Evolutionary conservation across 306 rosid genomes (phyloP), one percentile per base, ranked within the genome.

Genomic region (Gynostemma pentaphyllum): DNA sequence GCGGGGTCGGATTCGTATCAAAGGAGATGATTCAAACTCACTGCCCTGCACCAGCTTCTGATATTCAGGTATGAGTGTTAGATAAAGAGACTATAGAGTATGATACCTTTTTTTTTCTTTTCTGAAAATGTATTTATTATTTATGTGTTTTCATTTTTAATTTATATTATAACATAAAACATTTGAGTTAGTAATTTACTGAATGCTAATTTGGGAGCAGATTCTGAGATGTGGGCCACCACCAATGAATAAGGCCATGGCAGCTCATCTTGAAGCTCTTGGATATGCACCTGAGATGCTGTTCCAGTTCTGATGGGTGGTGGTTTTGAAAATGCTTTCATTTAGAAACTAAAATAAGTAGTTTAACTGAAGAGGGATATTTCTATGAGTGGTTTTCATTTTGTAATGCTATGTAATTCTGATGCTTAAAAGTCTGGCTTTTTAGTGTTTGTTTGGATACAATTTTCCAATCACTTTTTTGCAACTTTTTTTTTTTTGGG

Each of bases 1-100:
- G 99, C 0, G 99, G 97, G n/a, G 81, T 84, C 23, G 99, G 97
- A 50, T 94, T 88, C 62, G 89, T 94, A 36, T 62, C 94, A 2
- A 86, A 84, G 82, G 99, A 94, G 62, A 94, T 88, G 87, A 88
- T 94, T 80, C 83, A 94, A 76, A 30, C 81, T 22, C 90, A 94
- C 68, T 84, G 81, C 47, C 99, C 97, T 28, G 80, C 95, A 27
- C 94, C 97, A 1, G 82, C 91, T 16, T 49, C 76, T 57, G 91
- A 84, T 75, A 45, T 94, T 46, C 82, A 74, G 97, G 99, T 86
- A 76, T 34, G 14, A 28, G 50, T 45, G 28, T 50, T 23, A 28
- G 32, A 62, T 65, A 67, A 67, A 10, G 11, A 4, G 3, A 9
- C 1, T 12, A n/a, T 44, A 44, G 6, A 4, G 48, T 9, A 0